Percentiles rank a stretch among this genome's conserved stretches.
These are phyloP conservation scores for Pseudisothecium myosuroides DNA, from an alignment of 225 moss, liverwort and hornwort genomes.

Conservation along the genomic window DNA sequence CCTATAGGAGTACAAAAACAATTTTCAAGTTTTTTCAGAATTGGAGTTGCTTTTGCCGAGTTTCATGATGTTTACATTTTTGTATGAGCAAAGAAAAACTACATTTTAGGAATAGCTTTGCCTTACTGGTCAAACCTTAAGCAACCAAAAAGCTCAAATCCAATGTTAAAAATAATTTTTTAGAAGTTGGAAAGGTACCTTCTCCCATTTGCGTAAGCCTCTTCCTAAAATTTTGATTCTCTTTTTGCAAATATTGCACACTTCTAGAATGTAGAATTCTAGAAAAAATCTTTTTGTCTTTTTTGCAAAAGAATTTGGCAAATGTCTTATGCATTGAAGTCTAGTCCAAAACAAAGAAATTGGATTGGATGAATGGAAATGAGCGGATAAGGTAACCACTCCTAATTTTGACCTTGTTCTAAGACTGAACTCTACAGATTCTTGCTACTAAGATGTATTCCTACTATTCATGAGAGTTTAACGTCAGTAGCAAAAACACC, in stretches of 20 bases:
- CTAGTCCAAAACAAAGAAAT: accelerated
- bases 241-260: not conserved
- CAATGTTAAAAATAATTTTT: not conserved
- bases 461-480: not conserved
- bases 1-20: not conserved
- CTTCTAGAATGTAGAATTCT: accelerated
- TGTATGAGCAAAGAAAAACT: not conserved
- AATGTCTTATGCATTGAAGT: accelerated
- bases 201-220: accelerated
- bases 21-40: not conserved
- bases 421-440: accelerated
- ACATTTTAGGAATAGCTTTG: not conserved
- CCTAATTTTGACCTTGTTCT: not conserved
- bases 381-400: too few species aligned
- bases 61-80: not conserved
- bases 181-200: accelerated
- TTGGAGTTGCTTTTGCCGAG: accelerated
- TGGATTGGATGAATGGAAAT: not conserved
- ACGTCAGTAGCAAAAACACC: accelerated
- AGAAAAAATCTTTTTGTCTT: accelerated
- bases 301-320: accelerated
- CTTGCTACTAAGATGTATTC: not conserved
- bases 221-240: not conserved
- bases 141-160: not conserved
- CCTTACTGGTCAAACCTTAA: not conserved